A percentile compares a stretch with the other conserved stretches of the same genome.
phyloP scores from a whole-genome alignment of 2,329 filamentous ascomycete species.

The Emergomyces orientalis region DNA sequence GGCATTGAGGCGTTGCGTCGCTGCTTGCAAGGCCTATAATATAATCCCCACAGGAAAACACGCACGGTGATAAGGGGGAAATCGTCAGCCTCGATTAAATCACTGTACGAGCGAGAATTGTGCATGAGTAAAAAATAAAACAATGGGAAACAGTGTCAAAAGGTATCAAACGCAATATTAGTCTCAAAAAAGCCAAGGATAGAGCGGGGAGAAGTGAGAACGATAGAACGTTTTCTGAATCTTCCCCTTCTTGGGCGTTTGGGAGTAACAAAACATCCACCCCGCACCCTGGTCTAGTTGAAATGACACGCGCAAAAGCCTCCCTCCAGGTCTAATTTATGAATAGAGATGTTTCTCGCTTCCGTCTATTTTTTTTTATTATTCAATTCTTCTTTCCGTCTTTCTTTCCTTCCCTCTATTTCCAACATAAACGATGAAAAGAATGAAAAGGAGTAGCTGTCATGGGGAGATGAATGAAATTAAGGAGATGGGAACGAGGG shows the following conservation, averaged over 20 bases:
- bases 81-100: conserved; percentile 9
- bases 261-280: background rate
- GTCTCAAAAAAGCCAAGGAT: background rate
- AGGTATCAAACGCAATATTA: background rate
- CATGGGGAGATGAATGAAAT: background rate
- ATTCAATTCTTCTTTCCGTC: background rate
- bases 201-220: background rate
- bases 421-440: background rate
- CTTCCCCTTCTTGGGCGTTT: background rate
- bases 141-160: background rate
- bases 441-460: background rate
- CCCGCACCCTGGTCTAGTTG: background rate
- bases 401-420: background rate
- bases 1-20: conserved; percentile 74
- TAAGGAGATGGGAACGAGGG: background rate
- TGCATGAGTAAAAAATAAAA: background rate
- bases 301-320: background rate
- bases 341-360: background rate
- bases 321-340: background rate
- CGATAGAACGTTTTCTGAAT: background rate
- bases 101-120: background rate
- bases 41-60: conserved; percentile 13
- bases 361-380: background rate
- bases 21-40: conserved; percentile 68
- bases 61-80: background rate